Percentiles rank a stretch among this genome's conserved stretches.
These are phyloP conservation scores for Juglanconis oblonga DNA, from an alignment of 2,329 filamentous ascomycete species.

Conservation along the genomic window DNA sequence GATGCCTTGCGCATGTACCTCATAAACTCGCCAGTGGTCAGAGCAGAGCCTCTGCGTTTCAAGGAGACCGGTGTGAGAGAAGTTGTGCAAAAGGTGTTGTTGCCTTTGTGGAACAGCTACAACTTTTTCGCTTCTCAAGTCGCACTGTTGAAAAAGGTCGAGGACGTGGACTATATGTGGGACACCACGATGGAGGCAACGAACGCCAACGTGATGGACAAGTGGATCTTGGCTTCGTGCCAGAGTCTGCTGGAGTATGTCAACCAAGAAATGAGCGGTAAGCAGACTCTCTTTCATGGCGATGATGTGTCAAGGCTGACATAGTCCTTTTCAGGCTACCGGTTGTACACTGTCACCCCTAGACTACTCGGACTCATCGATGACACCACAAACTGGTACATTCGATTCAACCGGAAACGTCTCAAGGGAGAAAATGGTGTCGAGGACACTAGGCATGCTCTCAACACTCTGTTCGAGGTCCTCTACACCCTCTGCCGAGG, in stretches of 20 bases:
- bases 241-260: slow-evolving; percentile 90
- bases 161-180: slow-evolving; percentile 73
- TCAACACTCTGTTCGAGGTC: slow-evolving; percentile 93
- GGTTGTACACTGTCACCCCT: slow-evolving; percentile 88
- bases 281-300: slow-evolving; percentile 28
- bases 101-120: slow-evolving; percentile 94
- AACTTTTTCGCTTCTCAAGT: slow-evolving; percentile 95
- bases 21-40: slow-evolving; percentile 93
- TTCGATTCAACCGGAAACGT: slow-evolving; percentile 86
- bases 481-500: slow-evolving; percentile 84
- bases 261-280: slow-evolving; percentile 84
- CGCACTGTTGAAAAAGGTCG: slow-evolving; percentile 79
- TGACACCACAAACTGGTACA: slow-evolving; percentile 98
- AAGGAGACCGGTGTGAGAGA: slow-evolving; percentile 92
- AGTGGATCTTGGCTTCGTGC: slow-evolving; percentile 90
- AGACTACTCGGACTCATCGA: slow-evolving; percentile 81
- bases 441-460: slow-evolving; percentile 81
- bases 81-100: slow-evolving; percentile 84
- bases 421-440: slow-evolving; percentile 86
- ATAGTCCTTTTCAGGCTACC: slow-evolving; percentile 50
- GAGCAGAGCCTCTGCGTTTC: slow-evolving; percentile 86
- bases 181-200: slow-evolving; percentile 71
- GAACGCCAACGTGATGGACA: slow-evolving; percentile 91
- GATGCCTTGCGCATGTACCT: slow-evolving; percentile 93
- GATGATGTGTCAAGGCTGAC: slow-evolving; percentile 14